A percentile compares a stretch with the other conserved stretches of the same genome.
Conservation (phyloP, 2,329 filamentous ascomycete species). For the Fusarium tanahbumbuense region DNA sequence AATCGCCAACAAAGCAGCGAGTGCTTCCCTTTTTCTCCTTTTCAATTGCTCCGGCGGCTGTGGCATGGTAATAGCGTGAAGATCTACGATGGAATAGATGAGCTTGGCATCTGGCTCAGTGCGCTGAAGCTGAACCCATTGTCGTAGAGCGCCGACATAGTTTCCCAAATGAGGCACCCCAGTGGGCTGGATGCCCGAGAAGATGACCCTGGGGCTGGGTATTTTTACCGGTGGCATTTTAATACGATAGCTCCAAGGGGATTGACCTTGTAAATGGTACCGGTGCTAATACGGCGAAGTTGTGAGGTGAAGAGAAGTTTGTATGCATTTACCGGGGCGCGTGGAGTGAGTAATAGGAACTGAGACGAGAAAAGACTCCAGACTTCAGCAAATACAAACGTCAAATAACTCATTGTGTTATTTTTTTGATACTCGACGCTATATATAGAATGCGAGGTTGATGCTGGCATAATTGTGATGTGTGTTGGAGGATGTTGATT, state of each 20-base stretch:
- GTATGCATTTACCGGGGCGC: constrained; percentile 45
- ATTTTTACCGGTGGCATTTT: constrained; percentile 18
- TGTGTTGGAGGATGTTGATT: neutral
- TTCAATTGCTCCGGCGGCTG: constrained; percentile 73
- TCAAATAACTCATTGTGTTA: neutral
- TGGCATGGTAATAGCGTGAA: constrained; percentile 89
- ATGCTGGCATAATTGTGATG: neutral
- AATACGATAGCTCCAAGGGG: neutral
- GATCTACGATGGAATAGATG: constrained; percentile 89
- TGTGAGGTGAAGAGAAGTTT: constrained; percentile 13
- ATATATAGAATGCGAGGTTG: neutral
- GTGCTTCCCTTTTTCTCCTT: constrained; percentile 75
- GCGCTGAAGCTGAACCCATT: constrained; percentile 84
- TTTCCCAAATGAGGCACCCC: constrained; percentile 95
- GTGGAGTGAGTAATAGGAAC: neutral
- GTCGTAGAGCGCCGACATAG: constrained; percentile 87
- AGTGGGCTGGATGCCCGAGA: constrained; percentile 97
- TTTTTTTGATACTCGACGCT: neutral
- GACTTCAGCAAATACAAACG: neutral
- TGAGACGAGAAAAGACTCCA: neutral
- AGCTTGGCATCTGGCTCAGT: constrained; percentile 70
- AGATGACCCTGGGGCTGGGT: constrained; percentile 67
- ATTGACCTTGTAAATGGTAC: neutral
- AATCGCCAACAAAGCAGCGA: constrained; percentile 85
- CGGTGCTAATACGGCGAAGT: constrained; percentile 5